These are phyloP conservation scores for Zychaea mexicana DNA, from an alignment of 371 early-diverging fungal species.

Conservation along the genomic window DNA sequence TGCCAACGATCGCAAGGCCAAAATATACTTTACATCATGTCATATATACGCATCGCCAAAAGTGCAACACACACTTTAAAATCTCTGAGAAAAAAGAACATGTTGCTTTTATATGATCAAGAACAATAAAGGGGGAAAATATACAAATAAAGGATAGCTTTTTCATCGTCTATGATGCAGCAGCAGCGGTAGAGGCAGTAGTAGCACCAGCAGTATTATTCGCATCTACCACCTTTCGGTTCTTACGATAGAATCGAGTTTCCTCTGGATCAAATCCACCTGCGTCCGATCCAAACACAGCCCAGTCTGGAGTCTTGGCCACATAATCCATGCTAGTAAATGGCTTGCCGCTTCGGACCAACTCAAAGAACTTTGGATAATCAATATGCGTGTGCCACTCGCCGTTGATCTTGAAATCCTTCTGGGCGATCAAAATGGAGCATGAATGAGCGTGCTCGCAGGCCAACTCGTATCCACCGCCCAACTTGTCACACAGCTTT, in stretches of 20 bases:
- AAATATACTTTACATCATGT: too few species aligned
- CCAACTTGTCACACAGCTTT: constrained; percentile 55
- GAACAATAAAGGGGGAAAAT: not conserved
- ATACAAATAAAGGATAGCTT: not conserved
- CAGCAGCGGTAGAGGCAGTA: not conserved
- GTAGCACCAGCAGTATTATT: not conserved
- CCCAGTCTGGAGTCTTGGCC: constrained; percentile 79
- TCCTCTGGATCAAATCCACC: constrained; percentile 82
- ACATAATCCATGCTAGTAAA: constrained; percentile 76
- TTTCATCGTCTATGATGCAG: not conserved
- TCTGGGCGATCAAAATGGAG: constrained; percentile 73
- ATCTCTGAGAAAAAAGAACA: too few species aligned
- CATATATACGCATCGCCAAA: too few species aligned
- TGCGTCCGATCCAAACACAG: constrained; percentile 72
- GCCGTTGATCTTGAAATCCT: constrained; percentile 69
- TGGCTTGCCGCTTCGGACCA: constrained; percentile 62
- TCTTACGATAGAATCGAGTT: constrained; percentile 70
- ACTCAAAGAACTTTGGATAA: constrained; percentile 72
- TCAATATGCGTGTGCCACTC: constrained; percentile 86
- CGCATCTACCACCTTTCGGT: constrained; percentile 25
- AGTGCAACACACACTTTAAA: too few species aligned
- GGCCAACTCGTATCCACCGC: constrained; percentile 72
- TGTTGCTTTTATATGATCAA: too few species aligned
- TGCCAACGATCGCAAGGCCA: too few species aligned
- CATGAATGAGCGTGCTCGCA: constrained; percentile 81